phyloP scores from a whole-genome alignment of 441 rosid genomes.

The Gossypium trilobum region DNA sequence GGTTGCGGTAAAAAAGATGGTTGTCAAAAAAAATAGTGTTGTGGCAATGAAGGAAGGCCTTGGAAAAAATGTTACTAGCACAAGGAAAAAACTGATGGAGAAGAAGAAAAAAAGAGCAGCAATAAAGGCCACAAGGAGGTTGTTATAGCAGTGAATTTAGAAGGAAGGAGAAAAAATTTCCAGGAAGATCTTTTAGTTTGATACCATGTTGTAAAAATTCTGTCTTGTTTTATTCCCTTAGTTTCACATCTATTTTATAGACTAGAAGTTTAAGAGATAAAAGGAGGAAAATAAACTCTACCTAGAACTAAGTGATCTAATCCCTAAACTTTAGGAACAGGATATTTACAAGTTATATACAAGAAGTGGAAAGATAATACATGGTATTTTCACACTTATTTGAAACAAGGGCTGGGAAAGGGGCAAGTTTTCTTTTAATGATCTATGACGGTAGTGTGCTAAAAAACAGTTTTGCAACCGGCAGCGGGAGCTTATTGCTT shows the following conservation, averaged over 20 bases:
- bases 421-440: not conserved
- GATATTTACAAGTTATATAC: too few relatives aligned
- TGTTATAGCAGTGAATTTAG: not conserved
- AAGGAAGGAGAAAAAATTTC: not conserved
- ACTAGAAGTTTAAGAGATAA: not conserved
- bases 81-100: too few relatives aligned
- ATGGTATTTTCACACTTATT: too few relatives aligned
- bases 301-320: not conserved
- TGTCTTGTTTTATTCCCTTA: not conserved
- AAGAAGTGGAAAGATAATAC: too few relatives aligned
- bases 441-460: conserved; percentile 4
- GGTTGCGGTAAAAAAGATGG: not conserved
- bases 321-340: not conserved
- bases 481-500: not conserved
- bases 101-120: too few relatives aligned
- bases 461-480: not conserved
- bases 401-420: conserved; percentile 7
- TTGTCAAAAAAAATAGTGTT: not conserved
- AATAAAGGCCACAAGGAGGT: too few relatives aligned
- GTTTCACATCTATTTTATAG: not conserved
- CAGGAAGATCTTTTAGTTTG: not conserved
- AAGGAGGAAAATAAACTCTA: not conserved
- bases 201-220: too few relatives aligned
- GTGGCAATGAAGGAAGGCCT: not conserved
- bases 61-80: too few relatives aligned